These are phyloP conservation scores for Lolium multiflorum DNA, from an alignment of 176 grass and related monocot genomes.

Conservation along the genomic window DNA sequence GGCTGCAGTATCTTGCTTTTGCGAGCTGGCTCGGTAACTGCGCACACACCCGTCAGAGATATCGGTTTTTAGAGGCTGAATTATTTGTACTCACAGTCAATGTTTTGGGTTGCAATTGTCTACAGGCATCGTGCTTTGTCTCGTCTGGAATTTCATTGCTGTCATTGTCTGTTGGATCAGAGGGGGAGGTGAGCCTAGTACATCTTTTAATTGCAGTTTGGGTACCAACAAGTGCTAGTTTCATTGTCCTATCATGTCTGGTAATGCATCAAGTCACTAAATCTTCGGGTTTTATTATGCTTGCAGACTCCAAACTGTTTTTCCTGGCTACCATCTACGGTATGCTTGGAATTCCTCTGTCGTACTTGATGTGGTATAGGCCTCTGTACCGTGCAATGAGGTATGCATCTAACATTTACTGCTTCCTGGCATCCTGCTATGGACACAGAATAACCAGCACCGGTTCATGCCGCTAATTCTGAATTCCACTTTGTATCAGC, in stretches of 20 bases:
- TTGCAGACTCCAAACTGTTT: conserved; percentile 86
- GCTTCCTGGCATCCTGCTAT: background rate
- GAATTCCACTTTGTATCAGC: background rate
- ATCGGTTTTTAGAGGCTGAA: background rate
- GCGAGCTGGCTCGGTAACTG: conserved; percentile 83
- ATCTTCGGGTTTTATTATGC: conserved; percentile 12
- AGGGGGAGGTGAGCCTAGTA: conserved; percentile 77
- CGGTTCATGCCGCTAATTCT: background rate
- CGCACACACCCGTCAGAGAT: conserved; percentile 6
- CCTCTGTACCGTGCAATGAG: conserved; percentile 95
- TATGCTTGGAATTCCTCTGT: conserved; percentile 83
- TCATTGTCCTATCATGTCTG: background rate
- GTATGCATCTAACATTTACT: conserved; percentile 35
- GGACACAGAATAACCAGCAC: conserved; percentile 2
- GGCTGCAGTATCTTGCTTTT: conserved; percentile 86
- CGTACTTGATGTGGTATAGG: conserved; percentile 94
- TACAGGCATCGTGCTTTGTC: conserved; percentile 88
- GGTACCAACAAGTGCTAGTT: background rate
- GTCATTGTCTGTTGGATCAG: conserved; percentile 92
- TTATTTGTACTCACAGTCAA: conserved; percentile 8
- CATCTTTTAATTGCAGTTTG: background rate
- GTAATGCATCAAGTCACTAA: conserved; percentile 27
- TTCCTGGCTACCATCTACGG: conserved; percentile 91
- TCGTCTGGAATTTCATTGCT: conserved; percentile 87
- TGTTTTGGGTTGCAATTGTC: conserved; percentile 37